Percentiles rank a stretch among this genome's conserved stretches.
Conservation (phyloP, 768 basidiomycete species). For the Lyophyllum shimeji region DNA sequence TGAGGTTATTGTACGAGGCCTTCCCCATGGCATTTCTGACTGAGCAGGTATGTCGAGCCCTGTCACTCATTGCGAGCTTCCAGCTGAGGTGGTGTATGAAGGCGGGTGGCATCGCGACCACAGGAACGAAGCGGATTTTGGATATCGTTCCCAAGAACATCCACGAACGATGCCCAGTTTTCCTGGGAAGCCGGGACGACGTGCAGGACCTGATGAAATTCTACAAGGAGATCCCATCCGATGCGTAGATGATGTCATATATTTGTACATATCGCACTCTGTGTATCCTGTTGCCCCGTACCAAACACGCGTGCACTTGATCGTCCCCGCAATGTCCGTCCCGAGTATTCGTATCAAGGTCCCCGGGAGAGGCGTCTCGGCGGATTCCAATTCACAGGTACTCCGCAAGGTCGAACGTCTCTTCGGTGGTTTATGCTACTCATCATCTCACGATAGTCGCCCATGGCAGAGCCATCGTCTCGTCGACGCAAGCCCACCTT, state of each 20-base stretch:
- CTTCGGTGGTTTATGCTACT: background rate
- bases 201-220: slow-evolving; percentile 88
- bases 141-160: slow-evolving; percentile 85
- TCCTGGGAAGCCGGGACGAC: slow-evolving; percentile 92
- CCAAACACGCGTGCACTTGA: slow-evolving; percentile 3
- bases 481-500: slow-evolving; percentile 19
- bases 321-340: slow-evolving; percentile 7
- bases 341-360: slow-evolving; percentile 25
- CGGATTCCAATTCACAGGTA: slow-evolving; percentile 20
- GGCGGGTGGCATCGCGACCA: slow-evolving; percentile 97
- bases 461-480: slow-evolving; percentile 13
- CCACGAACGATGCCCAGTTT: slow-evolving; percentile 92
- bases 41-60: slow-evolving; percentile 65
- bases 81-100: slow-evolving; percentile 29
- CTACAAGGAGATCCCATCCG: slow-evolving; percentile 52
- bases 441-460: slow-evolving; percentile 4
- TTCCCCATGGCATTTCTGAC: slow-evolving; percentile 97
- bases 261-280: slow-evolving; percentile 15
- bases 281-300: background rate
- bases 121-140: slow-evolving; percentile 89
- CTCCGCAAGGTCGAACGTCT: background rate
- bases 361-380: slow-evolving; percentile 11
- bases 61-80: background rate
- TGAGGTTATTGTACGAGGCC: slow-evolving; percentile 93
- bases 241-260: slow-evolving; percentile 12